Conservation (phyloP, 2,329 filamentous ascomycete species). For the Colletotrichum ledebouriae region DNA sequence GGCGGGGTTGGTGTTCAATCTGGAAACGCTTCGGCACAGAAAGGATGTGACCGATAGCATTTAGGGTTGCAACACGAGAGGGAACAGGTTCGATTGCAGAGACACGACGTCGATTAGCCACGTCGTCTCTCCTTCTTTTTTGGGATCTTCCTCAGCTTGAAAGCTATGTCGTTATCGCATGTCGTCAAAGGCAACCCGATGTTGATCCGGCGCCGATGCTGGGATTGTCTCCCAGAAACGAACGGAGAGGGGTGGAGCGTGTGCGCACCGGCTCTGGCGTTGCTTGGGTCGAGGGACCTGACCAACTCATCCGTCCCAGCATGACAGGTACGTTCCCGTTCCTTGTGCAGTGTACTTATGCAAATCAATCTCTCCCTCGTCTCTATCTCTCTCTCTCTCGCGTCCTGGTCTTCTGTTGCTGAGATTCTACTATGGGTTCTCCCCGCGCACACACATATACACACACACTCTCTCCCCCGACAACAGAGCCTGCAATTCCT, state of each 20-base stretch:
- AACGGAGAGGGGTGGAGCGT: conserved; percentile 8
- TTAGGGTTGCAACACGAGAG: conserved; percentile 4
- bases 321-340: conserved; percentile 26
- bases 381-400: neutral
- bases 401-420: no score
- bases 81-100: neutral
- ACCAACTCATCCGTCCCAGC: neutral
- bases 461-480: no score
- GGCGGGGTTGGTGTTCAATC: conserved; percentile 30
- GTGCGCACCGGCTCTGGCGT: conserved; percentile 8
- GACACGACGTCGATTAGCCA: neutral
- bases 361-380: no score
- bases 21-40: conserved; percentile 34
- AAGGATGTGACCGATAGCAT: conserved; percentile 37
- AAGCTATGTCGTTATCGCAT: conserved; percentile 33
- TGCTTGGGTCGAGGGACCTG: neutral
- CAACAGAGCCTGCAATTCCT: neutral
- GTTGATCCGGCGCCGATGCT: conserved; percentile 41
- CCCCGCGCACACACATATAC: no score
- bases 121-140: neutral
- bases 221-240: conserved; percentile 35
- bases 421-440: no score
- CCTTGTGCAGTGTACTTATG: neutral
- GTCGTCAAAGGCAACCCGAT: conserved; percentile 41
- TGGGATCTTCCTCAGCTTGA: neutral